Evolutionary conservation across 75 land plant species (phyloP), one percentile per base, ranked within the genome.

Genomic region (Pinus albicaulis): DNA sequence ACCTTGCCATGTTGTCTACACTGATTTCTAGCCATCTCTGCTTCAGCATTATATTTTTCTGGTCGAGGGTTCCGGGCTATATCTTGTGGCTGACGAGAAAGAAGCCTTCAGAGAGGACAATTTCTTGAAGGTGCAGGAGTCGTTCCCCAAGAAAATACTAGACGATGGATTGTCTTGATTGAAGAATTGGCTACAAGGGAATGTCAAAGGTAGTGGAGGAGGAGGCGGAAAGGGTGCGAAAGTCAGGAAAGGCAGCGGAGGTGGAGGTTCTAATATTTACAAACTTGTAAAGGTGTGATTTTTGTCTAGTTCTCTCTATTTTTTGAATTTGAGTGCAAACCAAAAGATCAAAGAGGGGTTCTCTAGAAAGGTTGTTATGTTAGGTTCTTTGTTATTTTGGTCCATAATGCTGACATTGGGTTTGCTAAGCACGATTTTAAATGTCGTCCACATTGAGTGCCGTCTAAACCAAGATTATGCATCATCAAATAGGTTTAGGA

Each of bases 1-100:
- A 72, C 88, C 88, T 4, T 87, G 84, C 62, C 89, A 87, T 77
- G 89, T 87, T 0, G 88, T 85, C 0, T 87, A 85, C 82, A 87
- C 88, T 0, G 89, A 87, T 65, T 87, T 82, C 71, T 73, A 84
- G 59, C 89, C 89, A 0, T 82, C 84, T 25, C 89, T 84, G 3
- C 76, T 87, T 7, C 88, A 85, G 60, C 89, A 87, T 60, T 87
- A 82, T 71, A 80, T 74, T 3, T 87, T 87, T 65, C 84, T 84
- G 1, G 69, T 85, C 10, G 88, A 84, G 8, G 87, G 88, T 4
- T 76, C 76, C 8, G 88, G 88, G 10, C 63, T 87, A 44, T 87
- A 87, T 70, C 82, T 87, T 36, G 81, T 87, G 20, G 84, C 85
- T 19, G 89, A 87, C 65, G 87, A 87, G 81, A 87, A 85, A 57